Percentiles rank a stretch among this genome's conserved stretches.
Conservation (phyloP, 768 basidiomycete species). For the Lactarius deliciosus region DNA sequence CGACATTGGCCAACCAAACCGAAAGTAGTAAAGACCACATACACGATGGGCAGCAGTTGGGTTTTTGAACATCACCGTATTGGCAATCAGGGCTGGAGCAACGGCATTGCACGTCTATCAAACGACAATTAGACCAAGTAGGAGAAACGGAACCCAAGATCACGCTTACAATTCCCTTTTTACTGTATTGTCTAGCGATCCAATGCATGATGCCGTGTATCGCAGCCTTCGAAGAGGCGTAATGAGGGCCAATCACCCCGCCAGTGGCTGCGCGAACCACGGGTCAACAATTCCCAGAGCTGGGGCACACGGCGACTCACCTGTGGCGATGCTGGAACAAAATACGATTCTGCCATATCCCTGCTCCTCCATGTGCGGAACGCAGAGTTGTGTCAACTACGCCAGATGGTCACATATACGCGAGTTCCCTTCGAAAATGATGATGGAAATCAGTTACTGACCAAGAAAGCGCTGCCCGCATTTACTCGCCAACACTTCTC, state of each 20-base stretch:
- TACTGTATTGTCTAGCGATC: conserved; percentile 51
- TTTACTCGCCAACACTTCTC: conserved; percentile 50
- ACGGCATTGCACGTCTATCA: conserved; percentile 51
- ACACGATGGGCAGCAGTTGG: conserved; percentile 40
- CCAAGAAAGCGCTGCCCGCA: conserved; percentile 47
- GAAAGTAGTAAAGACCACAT: conserved; percentile 13
- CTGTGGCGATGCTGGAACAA: conserved; percentile 53
- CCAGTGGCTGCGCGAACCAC: conserved; percentile 42
- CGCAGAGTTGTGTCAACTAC: conserved; percentile 52
- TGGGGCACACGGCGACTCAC: conserved; percentile 30
- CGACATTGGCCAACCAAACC: not conserved
- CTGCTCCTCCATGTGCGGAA: conserved; percentile 50
- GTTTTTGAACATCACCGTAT: conserved; percentile 50
- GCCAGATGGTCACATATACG: not conserved
- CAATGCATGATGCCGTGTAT: conserved; percentile 55
- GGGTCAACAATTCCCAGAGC: not conserved
- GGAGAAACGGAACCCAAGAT: not conserved
- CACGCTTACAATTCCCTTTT: conserved; percentile 48
- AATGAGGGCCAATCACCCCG: conserved; percentile 56
- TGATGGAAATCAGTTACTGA: conserved; percentile 32
- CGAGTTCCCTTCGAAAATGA: not conserved
- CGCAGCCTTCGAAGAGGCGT: conserved; percentile 56
- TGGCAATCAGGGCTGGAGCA: conserved; percentile 52
- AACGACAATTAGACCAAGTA: not conserved
- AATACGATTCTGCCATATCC: conserved; percentile 53